Evolutionary conservation across 2,329 filamentous ascomycete genomes (phyloP), one percentile per base, ranked within the genome.

Genomic region (Phialophora verrucosa): DNA sequence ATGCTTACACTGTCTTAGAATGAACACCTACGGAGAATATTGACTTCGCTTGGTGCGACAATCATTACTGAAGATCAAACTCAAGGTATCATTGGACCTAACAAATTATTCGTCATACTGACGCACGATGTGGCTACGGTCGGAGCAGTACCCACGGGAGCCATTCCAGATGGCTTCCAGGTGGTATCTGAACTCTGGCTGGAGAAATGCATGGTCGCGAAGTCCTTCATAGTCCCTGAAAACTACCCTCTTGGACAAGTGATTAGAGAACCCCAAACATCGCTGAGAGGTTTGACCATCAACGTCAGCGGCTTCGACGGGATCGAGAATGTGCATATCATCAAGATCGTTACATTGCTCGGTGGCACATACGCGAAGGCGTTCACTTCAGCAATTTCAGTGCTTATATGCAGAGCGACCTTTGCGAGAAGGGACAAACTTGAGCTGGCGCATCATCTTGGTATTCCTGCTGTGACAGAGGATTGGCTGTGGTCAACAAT

Each of bases 171-270:
- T 4, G 55, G 42, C 17, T 27, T 53, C n/a, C 53, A 62, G 56
- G 74, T 83, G 14, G 88, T 96, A 35, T 98, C 93, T 11, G 93
- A 97, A 75, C 96, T 95, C 84, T 99, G 94, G 85, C 84, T 99
- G 60, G 95, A 99, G 79, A 87, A 88, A 56, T 98, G 94, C 76
- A 81, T 99, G 47, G 88, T 93, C 75, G 87, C 87, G 69, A 95
- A 91, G 77, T 81, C 80, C 29, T 86, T 94, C 72, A 83, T 92
- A 55, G 82, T 90, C 32, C 92, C 93, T 4, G 80, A 83, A 59
- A 82, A 86, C 4, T 88, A 95, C 75, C 84, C 91, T 49, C 84
- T 96, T 27, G 93, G 92, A 65, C 87, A 87, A 6, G 93, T 95
- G 2, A 91, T 97, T 68, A 83, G 87, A 5, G 79, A 81, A 32